phyloP scores from a whole-genome alignment of 129 eudicot genomes.

The Flaveria linearis region DNA sequence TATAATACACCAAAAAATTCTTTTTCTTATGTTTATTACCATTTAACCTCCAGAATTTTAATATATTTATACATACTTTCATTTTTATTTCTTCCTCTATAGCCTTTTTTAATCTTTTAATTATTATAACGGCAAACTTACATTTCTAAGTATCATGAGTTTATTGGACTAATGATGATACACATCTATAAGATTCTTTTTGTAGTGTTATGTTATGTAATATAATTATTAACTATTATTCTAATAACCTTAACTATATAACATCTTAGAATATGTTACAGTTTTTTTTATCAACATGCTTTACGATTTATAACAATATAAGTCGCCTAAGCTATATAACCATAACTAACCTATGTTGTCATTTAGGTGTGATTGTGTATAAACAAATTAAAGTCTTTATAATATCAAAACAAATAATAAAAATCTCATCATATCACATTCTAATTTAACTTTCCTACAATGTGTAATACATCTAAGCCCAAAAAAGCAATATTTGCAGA shows the following conservation, averaged over 20 bases:
- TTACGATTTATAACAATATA: too few species aligned
- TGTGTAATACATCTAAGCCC: not conserved
- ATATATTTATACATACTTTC: slow-evolving; percentile 8
- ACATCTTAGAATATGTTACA: too few species aligned
- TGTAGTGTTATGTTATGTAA: too few species aligned
- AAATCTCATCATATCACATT: not conserved
- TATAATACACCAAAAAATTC: not conserved
- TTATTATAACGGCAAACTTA: slow-evolving; percentile 2
- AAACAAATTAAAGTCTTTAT: not conserved
- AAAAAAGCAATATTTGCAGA: too few species aligned
- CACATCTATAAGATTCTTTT: too few species aligned
- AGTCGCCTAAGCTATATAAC: too few species aligned
- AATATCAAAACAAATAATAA: not conserved
- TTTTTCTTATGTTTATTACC: slow-evolving; percentile 4
- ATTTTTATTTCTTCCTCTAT: not conserved
- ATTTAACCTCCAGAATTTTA: slow-evolving; percentile 5
- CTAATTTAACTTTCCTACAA: not conserved
- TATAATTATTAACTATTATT: too few species aligned
- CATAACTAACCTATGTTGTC: not conserved
- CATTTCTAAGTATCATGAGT: not conserved
- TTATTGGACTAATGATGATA: too few species aligned
- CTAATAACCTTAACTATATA: too few species aligned
- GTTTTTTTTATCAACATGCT: not conserved
- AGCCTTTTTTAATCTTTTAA: not conserved
- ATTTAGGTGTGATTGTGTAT: not conserved